Base-by-base conservation (phyloP, 306 rosid genomes). In the Ammopiptanthus mongolicus region DNA sequence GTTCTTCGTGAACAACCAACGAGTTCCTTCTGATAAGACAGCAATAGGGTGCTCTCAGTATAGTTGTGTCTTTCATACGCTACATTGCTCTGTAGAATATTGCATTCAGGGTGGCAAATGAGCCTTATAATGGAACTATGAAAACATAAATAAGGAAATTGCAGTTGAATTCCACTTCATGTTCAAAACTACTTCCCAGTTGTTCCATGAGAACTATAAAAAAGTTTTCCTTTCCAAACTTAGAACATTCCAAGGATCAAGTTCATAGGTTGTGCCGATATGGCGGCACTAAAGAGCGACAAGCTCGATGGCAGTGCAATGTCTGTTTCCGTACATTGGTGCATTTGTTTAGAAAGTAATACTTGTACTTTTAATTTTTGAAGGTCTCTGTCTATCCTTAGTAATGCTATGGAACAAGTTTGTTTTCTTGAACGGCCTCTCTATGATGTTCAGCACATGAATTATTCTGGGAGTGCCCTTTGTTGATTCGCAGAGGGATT, bases 361-460 rank as follows among this genome's bases (percentile, higher is more conserved):
- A 10, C 14, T 69, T 25, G 47, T 7, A 25, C 3, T 25, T 51
- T 31, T 37, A 51, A 11, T 9, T 61, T 60, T 52, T 70, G 17
- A 58, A 48, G 59, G 46, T 52, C 17, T n/a, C 17, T 48, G 18
- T 52, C 15, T 36, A 51, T 53, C 37, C 13, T 50, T 56, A 33
- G 8, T 41, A 10, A 21, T 79, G 53, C 36, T 65, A n/a, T 46
- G 18, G 50, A 44, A 15, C 62, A 44, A 15, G 41, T 12, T 80
- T 50, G 29, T 56, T 74, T 79, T 56, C 56, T 55, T 17, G 84
- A 19, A 11, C 65, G 47, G 29, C 8, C 71, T 58, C 46, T 41
- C 6, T 25, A 36, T 76, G 60, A 76, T 29, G 58, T 66, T 56
- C 52, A 31, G 46, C 36, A 56, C 10, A 56, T 21, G 44, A 33